These are phyloP conservation scores for Cavenderia fasciculata DNA, from an alignment of 78 protist species.

Conservation along the genomic window DNA sequence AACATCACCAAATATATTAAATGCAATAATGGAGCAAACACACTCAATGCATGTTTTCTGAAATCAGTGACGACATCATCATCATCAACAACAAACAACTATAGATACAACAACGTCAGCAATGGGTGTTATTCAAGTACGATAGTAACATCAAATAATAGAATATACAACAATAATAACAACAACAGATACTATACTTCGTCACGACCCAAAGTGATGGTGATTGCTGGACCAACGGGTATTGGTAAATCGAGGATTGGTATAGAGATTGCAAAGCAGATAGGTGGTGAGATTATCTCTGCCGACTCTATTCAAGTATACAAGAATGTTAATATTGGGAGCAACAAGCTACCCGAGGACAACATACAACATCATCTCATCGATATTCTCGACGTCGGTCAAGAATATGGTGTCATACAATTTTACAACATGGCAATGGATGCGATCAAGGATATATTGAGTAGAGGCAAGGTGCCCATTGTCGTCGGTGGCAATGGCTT, in stretches of 20 bases:
- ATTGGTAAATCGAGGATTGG: constrained; percentile 36
- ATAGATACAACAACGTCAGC: no score
- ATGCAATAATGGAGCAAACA: no score
- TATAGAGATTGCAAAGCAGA: constrained; percentile 12
- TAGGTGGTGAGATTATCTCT: constrained; percentile 56
- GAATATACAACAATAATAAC: no score
- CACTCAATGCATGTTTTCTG: no score
- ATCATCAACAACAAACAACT: no score
- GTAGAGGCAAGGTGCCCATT: constrained; percentile 27
- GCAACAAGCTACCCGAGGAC: background rate
- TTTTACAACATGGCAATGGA: background rate
- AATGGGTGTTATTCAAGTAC: no score
- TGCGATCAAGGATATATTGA: constrained; percentile 12
- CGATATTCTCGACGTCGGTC: constrained; percentile 10
- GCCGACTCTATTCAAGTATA: constrained; percentile 72
- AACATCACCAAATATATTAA: no score
- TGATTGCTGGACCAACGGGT: constrained; percentile 51
- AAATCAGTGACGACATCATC: no score
- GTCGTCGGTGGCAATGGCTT: constrained; percentile 74
- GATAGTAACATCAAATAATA: no score
- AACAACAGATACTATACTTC: no score
- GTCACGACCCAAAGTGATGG: no score
- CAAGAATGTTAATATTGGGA: constrained; percentile 15
- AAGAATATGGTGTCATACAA: background rate
- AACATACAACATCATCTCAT: constrained; percentile 24